These are phyloP conservation scores for Prunus yedoensis DNA, from an alignment of 331 rosid genomes.

Conservation along the genomic window DNA sequence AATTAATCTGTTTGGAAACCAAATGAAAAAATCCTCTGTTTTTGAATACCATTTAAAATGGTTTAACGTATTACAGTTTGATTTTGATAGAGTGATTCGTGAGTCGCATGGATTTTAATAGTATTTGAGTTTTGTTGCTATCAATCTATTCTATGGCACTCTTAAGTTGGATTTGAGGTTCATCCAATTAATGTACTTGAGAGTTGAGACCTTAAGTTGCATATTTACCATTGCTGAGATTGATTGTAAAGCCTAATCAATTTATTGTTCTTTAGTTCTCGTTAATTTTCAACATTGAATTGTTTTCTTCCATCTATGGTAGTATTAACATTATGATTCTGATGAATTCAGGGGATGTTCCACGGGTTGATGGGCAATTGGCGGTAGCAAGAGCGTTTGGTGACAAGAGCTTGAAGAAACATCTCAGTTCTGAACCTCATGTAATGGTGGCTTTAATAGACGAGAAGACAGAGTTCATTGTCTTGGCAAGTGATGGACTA, in stretches of 20 bases:
- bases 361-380: constrained; percentile 94
- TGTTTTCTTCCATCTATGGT: background rate
- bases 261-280: background rate
- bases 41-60: background rate
- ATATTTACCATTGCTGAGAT: background rate
- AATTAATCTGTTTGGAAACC: constrained; percentile 1
- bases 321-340: constrained; percentile 10
- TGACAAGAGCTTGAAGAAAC: constrained; percentile 89
- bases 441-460: constrained; percentile 51
- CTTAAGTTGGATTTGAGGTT: background rate
- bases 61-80: background rate
- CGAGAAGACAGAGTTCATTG: constrained; percentile 62
- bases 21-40: background rate
- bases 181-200: background rate
- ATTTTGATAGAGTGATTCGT: background rate
- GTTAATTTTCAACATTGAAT: background rate
- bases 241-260: background rate
- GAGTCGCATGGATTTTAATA: too few relatives aligned
- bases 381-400: constrained; percentile 98
- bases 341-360: constrained; percentile 73
- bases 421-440: constrained; percentile 81
- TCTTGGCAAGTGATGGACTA: constrained; percentile 95
- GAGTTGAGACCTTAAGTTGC: background rate
- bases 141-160: too few relatives aligned
- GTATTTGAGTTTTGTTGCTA: too few relatives aligned